Percentiles rank a stretch among this genome's conserved stretches.
Conservation (phyloP, 23 red algal genomes). For the Gracilaria domingensis region DNA sequence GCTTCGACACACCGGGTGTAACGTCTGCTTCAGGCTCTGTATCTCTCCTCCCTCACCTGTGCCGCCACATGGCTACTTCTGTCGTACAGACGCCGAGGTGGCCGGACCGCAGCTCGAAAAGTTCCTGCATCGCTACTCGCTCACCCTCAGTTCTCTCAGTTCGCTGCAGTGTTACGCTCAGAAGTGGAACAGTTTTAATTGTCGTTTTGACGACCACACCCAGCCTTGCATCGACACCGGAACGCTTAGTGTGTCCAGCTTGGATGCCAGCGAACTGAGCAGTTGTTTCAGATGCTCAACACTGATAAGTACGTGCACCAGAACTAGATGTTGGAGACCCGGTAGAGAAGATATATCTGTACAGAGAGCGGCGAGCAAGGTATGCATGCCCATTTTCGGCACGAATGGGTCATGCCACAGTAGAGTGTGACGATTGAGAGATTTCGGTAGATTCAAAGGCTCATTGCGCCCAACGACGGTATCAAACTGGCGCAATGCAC, state of each 20-base stretch:
- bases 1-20: slow-evolving; percentile 11
- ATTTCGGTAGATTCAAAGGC: not conserved
- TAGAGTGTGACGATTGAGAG: not conserved
- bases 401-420: not conserved
- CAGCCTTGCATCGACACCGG: slow-evolving; percentile 10
- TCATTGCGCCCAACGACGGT: not conserved
- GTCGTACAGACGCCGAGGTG: not conserved
- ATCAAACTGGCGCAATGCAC: not conserved
- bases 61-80: not conserved
- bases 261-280: not conserved
- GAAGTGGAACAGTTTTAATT: not conserved
- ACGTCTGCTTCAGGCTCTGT: slow-evolving; percentile 1
- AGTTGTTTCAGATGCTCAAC: not conserved
- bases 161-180: slow-evolving; percentile 11
- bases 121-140: slow-evolving; percentile 16
- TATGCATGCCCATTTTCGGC: not conserved
- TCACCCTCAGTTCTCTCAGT: slow-evolving; percentile 31
- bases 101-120: slow-evolving; percentile 27
- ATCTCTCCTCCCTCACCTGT: not conserved
- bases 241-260: slow-evolving; percentile 20
- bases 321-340: not conserved
- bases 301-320: slow-evolving; percentile 13
- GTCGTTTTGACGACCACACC: not conserved
- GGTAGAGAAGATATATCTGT: not conserved
- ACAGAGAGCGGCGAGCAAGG: not conserved